Evolutionary conservation across 140 eudicot genomes (phyloP).

Genomic region (Anethum foeniculum): DNA sequence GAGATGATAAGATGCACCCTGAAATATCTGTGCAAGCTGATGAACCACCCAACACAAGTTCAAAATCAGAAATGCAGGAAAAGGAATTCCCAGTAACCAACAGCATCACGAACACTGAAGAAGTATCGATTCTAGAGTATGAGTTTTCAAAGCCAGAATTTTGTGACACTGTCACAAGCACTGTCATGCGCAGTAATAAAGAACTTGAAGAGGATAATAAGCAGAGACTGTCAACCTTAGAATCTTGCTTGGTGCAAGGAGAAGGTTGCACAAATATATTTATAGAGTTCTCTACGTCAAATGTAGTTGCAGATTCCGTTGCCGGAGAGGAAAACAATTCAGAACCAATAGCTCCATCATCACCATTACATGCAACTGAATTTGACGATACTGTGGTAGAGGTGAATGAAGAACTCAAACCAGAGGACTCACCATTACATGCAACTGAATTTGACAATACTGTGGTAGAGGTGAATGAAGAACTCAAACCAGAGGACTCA

Average conservation of each 20-base stretch:
- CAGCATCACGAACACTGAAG: not conserved
- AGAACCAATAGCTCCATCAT: not conserved
- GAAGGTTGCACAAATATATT: not conserved
- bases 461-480: not conserved
- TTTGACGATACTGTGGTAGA: not conserved
- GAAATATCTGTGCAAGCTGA: not conserved
- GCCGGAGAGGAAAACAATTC: too few species aligned
- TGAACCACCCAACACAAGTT: not conserved
- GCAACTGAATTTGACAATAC: not conserved
- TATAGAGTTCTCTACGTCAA: not conserved
- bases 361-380: not conserved
- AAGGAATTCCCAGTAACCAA: not conserved
- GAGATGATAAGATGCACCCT: not conserved
- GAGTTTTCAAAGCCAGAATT: not conserved
- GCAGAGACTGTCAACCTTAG: not conserved
- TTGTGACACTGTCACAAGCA: not conserved
- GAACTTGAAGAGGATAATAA: not conserved
- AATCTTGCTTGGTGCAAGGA: not conserved
- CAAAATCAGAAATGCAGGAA: not conserved
- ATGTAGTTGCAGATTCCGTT: not conserved
- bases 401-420: not conserved
- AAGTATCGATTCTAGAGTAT: not conserved
- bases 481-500: not conserved
- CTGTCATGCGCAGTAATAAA: not conserved
- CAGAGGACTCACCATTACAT: not conserved